A percentile compares a stretch with the other conserved stretches of the same genome.
Evolutionary conservation across 2,329 filamentous ascomycete genomes (phyloP).

Genomic region (Cladorrhinum sp.): DNA sequence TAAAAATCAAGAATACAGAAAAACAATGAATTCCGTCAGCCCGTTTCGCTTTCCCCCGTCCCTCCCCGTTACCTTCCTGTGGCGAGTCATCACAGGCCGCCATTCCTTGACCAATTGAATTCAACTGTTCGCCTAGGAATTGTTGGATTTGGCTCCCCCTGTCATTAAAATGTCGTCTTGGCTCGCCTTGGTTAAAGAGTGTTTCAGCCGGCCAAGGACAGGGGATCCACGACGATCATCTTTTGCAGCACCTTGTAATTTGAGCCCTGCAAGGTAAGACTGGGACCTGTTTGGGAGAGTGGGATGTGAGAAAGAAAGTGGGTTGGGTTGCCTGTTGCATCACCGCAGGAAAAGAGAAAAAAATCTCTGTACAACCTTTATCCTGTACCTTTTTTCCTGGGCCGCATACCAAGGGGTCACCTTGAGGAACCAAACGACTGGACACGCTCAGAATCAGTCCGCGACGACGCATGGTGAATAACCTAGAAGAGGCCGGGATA

Average conservation of each 20-base stretch:
- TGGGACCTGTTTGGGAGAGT: too few relatives aligned
- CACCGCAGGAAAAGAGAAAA: constrained; percentile 9
- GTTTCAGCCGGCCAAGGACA: constrained; percentile 28
- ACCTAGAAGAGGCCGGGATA: constrained; percentile 13
- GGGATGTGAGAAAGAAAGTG: constrained; percentile 10
- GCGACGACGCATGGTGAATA: background rate
- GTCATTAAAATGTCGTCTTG: constrained; percentile 26
- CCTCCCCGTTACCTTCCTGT: background rate
- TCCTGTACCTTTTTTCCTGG: background rate
- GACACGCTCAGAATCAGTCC: constrained; percentile 1
- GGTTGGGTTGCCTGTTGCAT: constrained; percentile 18
- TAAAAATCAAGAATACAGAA: background rate
- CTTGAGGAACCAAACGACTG: constrained; percentile 6
- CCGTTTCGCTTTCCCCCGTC: background rate
- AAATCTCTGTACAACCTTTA: background rate
- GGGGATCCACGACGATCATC: constrained; percentile 23
- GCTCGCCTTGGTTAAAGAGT: constrained; percentile 24
- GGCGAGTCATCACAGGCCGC: constrained; percentile 5
- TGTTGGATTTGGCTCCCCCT: constrained; percentile 13
- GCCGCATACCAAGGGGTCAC: background rate
- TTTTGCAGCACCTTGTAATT: constrained; percentile 16
- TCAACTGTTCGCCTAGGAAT: constrained; percentile 2
- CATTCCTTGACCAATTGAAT: background rate
- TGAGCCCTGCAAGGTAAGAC: constrained; percentile 20
- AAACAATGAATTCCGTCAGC: background rate